These are phyloP conservation scores for Magnusiomyces fungicola DNA, from an alignment of 1,139 yeast genomes.

Conservation along the genomic window DNA sequence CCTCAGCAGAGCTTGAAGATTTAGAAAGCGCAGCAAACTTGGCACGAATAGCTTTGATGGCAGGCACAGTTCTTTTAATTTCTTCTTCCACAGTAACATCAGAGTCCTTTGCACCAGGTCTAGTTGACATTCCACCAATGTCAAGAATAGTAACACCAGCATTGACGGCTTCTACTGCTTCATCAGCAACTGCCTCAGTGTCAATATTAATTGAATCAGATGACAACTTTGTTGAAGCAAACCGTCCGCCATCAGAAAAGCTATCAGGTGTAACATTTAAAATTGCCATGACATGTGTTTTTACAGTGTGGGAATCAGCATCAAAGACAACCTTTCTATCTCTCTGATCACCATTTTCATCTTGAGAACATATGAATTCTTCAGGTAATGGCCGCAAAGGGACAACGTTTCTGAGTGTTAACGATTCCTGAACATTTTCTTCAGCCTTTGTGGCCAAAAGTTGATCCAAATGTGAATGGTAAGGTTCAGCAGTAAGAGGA, in stretches of 20 bases:
- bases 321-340: slow-evolving; percentile 23
- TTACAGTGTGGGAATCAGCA: slow-evolving; percentile 20
- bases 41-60: slow-evolving; percentile 53
- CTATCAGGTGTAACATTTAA: slow-evolving; percentile 91
- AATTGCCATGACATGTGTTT: slow-evolving; percentile 64
- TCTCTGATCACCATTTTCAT: slow-evolving; percentile 8
- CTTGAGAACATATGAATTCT: not conserved
- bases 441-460: slow-evolving; percentile 34
- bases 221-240: not conserved
- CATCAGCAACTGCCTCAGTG: slow-evolving; percentile 36
- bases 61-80: slow-evolving; percentile 58
- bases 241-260: slow-evolving; percentile 81
- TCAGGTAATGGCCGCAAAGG: slow-evolving; percentile 24
- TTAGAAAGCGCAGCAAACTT: slow-evolving; percentile 19
- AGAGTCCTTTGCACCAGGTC: slow-evolving; percentile 55
- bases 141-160: slow-evolving; percentile 68
- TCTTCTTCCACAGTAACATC: slow-evolving; percentile 57
- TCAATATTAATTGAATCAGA: slow-evolving; percentile 25
- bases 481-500: slow-evolving; percentile 80
- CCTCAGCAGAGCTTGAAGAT: not conserved
- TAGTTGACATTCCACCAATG: slow-evolving; percentile 88
- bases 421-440: slow-evolving; percentile 24
- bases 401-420: slow-evolving; percentile 27
- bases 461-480: slow-evolving; percentile 59
- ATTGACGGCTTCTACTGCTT: slow-evolving; percentile 41